Percentiles rank a stretch among this genome's conserved stretches.
Conservation (phyloP, 305 asterid species). For the Lippia alba region DNA sequence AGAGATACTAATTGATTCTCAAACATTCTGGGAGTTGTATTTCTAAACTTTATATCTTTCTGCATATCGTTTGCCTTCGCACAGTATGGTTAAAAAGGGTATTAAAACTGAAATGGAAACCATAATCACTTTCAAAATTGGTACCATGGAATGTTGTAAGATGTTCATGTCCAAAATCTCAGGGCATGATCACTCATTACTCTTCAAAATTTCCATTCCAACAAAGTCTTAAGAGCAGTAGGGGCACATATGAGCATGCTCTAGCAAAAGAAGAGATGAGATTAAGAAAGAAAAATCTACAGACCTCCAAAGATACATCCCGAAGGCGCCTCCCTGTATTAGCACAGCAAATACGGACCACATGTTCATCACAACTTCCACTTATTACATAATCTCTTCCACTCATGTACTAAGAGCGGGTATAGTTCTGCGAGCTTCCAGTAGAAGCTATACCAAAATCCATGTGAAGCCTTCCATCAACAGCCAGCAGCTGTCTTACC, state of each 20-base stretch:
- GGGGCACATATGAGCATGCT: slow-evolving; percentile 12
- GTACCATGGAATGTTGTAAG: background rate
- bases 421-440: slow-evolving; percentile 84
- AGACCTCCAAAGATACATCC: slow-evolving; percentile 89
- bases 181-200: background rate
- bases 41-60: background rate
- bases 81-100: background rate
- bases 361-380: slow-evolving; percentile 98
- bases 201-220: slow-evolving; percentile 6
- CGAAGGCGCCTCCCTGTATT: slow-evolving; percentile 90
- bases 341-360: slow-evolving; percentile 91
- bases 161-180: background rate
- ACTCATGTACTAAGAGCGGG: slow-evolving; percentile 89
- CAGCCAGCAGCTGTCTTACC: slow-evolving; percentile 93
- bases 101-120: slow-evolving; percentile 1
- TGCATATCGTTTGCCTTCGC: background rate
- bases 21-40: slow-evolving; percentile 11
- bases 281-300: slow-evolving; percentile 30
- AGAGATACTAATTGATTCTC: background rate
- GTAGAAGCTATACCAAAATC: slow-evolving; percentile 77
- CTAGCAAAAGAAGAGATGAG: slow-evolving; percentile 22
- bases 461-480: slow-evolving; percentile 85
- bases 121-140: background rate
- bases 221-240: slow-evolving; percentile 7
- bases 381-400: slow-evolving; percentile 94